Percentiles rank a stretch among this genome's conserved stretches.
phyloP scores from a whole-genome alignment of 495 filamentous ascomycete genomes.

The Penicillium argentinense region DNA sequence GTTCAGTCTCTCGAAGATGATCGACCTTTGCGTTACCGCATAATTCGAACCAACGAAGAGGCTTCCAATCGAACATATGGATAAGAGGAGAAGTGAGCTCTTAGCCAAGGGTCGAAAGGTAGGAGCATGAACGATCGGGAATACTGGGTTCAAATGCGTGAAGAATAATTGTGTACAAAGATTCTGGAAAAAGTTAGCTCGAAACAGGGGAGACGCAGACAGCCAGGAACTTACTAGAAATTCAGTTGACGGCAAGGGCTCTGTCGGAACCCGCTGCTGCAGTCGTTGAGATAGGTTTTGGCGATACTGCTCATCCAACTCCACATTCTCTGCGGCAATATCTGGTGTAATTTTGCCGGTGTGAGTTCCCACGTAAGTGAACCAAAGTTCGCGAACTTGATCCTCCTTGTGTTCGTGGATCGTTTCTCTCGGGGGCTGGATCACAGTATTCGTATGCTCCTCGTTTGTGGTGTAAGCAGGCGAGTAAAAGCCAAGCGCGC shows the following conservation, averaged over 20 bases:
- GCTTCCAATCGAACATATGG: slow-evolving; percentile 32
- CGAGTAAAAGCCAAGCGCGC: slow-evolving; percentile 4
- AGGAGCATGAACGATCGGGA: slow-evolving; percentile 31
- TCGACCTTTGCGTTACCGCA: slow-evolving; percentile 23
- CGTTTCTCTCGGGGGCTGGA: background rate
- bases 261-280: slow-evolving; percentile 15
- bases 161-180: slow-evolving; percentile 33
- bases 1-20: slow-evolving; percentile 33
- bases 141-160: slow-evolving; percentile 26
- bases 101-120: slow-evolving; percentile 29
- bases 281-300: slow-evolving; percentile 17
- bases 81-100: slow-evolving; percentile 16
- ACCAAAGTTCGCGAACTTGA: slow-evolving; percentile 10
- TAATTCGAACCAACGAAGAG: slow-evolving; percentile 28
- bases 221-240: slow-evolving; percentile 16
- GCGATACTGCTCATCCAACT: slow-evolving; percentile 24
- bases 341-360: slow-evolving; percentile 18
- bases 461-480: slow-evolving; percentile 1
- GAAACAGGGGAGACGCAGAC: background rate
- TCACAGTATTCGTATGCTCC: background rate
- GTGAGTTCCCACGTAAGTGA: slow-evolving; percentile 7
- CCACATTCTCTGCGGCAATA: background rate
- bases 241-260: slow-evolving; percentile 26
- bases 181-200: slow-evolving; percentile 14
- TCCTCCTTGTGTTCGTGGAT: slow-evolving; percentile 6